Evolutionary conservation across 1,284 basidiomycete species (phyloP).

Genomic region (Cryptococcus neoformans): DNA sequence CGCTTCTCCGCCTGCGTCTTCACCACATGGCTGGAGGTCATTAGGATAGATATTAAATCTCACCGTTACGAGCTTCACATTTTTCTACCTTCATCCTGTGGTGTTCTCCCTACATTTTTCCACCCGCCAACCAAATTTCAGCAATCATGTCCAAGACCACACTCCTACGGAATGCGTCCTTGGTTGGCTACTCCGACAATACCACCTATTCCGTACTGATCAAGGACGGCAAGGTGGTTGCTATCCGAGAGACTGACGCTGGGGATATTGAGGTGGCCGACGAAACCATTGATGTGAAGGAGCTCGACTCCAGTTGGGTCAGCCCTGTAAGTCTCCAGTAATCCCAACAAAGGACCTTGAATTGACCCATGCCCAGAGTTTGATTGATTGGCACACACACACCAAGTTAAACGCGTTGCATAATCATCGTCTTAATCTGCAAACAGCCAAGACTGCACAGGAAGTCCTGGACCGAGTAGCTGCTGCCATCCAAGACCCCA

Average conservation of each 20-base stretch:
- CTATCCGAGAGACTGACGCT: neutral
- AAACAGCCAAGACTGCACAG: constrained; percentile 15
- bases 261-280: neutral
- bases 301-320: neutral
- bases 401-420: constrained; percentile 28
- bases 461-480: constrained; percentile 18
- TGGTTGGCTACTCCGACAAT: constrained; percentile 6
- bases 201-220: constrained; percentile 4
- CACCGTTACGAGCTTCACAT: too few relatives aligned
- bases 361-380: constrained; percentile 7
- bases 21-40: too few relatives aligned
- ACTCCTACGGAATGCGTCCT: constrained; percentile 3
- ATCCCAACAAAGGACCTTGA: neutral
- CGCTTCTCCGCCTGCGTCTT: too few relatives aligned
- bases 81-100: too few relatives aligned
- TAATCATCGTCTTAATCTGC: constrained; percentile 23
- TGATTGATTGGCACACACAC: constrained; percentile 37
- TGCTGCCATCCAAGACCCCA: constrained; percentile 14
- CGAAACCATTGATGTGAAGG: neutral
- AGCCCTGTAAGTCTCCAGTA: neutral
- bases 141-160: constrained; percentile 1
- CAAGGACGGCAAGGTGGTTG: constrained; percentile 2
- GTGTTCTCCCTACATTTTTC: too few relatives aligned
- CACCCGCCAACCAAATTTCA: too few relatives aligned
- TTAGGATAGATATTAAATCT: too few relatives aligned